phyloP scores from a whole-genome alignment of 2,329 filamentous ascomycete genomes.

The Ophiosphaerella korrae region DNA sequence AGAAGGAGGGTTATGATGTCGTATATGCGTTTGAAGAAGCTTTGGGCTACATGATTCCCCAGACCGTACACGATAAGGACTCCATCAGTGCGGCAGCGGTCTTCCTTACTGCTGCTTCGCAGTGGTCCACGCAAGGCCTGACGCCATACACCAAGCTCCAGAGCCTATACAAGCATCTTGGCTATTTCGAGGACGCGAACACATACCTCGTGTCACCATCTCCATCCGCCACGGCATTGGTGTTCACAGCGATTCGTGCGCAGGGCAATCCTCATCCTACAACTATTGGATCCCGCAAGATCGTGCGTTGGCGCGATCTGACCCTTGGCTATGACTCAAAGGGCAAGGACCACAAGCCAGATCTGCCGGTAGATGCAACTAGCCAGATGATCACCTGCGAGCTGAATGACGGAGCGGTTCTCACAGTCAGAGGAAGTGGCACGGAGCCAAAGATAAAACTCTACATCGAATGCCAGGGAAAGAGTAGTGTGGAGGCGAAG shows the following conservation, averaged over 20 bases:
- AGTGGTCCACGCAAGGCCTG: slow-evolving; percentile 59
- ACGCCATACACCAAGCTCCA: slow-evolving; percentile 64
- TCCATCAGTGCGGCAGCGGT: slow-evolving; percentile 65
- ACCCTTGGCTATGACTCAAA: slow-evolving; percentile 65
- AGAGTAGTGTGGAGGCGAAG: slow-evolving; percentile 50
- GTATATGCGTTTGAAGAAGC: slow-evolving; percentile 69
- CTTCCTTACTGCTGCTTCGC: slow-evolving; percentile 61
- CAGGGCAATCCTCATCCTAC: slow-evolving; percentile 51
- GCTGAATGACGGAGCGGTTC: slow-evolving; percentile 60
- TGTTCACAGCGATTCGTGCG: slow-evolving; percentile 61
- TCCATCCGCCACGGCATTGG: slow-evolving; percentile 55
- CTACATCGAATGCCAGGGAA: slow-evolving; percentile 57
- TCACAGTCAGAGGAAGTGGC: slow-evolving; percentile 65
- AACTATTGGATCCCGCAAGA: slow-evolving; percentile 57
- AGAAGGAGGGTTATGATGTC: slow-evolving; percentile 54
- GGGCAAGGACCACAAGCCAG: slow-evolving; percentile 57
- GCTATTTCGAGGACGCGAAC: slow-evolving; percentile 67
- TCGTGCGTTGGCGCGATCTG: slow-evolving; percentile 66
- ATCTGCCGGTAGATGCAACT: slow-evolving; percentile 60
- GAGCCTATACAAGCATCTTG: slow-evolving; percentile 61
- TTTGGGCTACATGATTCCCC: slow-evolving; percentile 69
- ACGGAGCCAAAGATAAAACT: slow-evolving; percentile 72
- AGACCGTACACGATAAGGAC: slow-evolving; percentile 68
- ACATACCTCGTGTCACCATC: slow-evolving; percentile 66
- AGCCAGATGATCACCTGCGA: slow-evolving; percentile 70